Evolutionary conservation across 257 asterid species (phyloP).

Genomic region (Pogostemon cablin): DNA sequence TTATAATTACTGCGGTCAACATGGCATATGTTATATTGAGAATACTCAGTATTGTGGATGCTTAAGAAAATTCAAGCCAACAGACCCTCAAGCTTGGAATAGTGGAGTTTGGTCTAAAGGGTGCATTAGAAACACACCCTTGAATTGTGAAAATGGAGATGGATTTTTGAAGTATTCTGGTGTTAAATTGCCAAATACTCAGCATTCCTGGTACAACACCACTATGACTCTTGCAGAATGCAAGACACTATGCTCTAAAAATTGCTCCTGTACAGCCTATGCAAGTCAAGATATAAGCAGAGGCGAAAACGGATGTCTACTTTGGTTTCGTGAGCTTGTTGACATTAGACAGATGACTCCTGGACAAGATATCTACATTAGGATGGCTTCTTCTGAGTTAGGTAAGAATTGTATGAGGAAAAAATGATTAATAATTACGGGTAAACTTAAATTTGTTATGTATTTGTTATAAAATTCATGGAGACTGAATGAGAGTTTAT

Average conservation of each 20-base stretch:
- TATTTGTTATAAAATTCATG: not conserved
- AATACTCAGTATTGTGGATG: constrained; percentile 6
- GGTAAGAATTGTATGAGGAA: constrained; percentile 9
- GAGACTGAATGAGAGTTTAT: not conserved
- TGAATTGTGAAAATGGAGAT: constrained; percentile 27
- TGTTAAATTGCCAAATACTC: constrained; percentile 16
- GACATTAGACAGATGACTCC: constrained; percentile 16
- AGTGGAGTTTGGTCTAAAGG: constrained; percentile 16
- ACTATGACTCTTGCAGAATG: constrained; percentile 30
- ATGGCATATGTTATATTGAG: constrained; percentile 21
- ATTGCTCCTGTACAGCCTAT: constrained; percentile 26
- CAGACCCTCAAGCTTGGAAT: not conserved
- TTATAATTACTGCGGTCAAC: constrained; percentile 26
- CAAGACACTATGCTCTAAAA: not conserved
- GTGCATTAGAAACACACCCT: constrained; percentile 12
- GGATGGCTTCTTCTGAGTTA: constrained; percentile 27
- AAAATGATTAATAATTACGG: no score
- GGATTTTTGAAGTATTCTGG: constrained; percentile 7
- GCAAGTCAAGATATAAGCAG: constrained; percentile 21
- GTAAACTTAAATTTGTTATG: no score
- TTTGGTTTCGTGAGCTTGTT: constrained; percentile 23
- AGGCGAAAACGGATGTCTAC: not conserved
- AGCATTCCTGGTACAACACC: constrained; percentile 15
- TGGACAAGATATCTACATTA: constrained; percentile 24
- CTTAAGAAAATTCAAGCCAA: constrained; percentile 13